Conservation (phyloP, 768 basidiomycete genomes). For the Termitomyces heimii region DNA sequence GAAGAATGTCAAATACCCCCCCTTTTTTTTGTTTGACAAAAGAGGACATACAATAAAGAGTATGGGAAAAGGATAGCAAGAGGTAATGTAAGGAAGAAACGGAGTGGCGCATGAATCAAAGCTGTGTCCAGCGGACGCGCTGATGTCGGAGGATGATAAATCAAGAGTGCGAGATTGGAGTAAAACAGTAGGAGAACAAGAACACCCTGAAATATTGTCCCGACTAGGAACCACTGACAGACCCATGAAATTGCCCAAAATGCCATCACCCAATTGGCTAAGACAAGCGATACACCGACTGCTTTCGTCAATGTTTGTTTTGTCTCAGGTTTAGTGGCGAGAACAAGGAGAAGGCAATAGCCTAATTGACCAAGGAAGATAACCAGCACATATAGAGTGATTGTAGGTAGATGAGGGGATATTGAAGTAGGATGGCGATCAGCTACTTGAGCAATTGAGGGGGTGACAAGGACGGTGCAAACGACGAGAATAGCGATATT, state of each 20-base stretch:
- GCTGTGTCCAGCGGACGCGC: conserved; percentile 67
- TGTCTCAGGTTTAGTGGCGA: conserved; percentile 70
- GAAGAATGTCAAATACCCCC: background rate
- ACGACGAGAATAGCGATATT: conserved; percentile 69
- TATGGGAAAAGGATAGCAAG: conserved; percentile 52
- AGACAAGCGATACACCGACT: conserved; percentile 72
- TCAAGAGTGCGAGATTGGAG: conserved; percentile 70
- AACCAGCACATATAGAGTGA: conserved; percentile 53
- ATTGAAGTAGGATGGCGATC: conserved; percentile 59
- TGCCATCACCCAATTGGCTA: conserved; percentile 78
- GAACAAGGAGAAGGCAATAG: conserved; percentile 74
- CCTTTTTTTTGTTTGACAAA: background rate
- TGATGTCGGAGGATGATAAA: conserved; percentile 60
- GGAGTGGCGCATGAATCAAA: conserved; percentile 84
- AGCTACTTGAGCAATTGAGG: conserved; percentile 44
- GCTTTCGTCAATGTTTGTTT: conserved; percentile 73
- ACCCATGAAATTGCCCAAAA: conserved; percentile 77
- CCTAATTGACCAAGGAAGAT: conserved; percentile 70
- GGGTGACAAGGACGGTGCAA: conserved; percentile 62
- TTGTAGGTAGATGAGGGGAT: conserved; percentile 54
- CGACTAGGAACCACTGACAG: conserved; percentile 68
- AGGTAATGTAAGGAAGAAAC: conserved; percentile 58
- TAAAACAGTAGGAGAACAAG: conserved; percentile 69
- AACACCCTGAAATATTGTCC: conserved; percentile 70
- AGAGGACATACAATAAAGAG: conserved; percentile 46